Evolutionary conservation across 1,284 basidiomycete genomes (phyloP), one percentile per base, ranked within the genome.

Genomic region (Ceratobasidium sp.): DNA sequence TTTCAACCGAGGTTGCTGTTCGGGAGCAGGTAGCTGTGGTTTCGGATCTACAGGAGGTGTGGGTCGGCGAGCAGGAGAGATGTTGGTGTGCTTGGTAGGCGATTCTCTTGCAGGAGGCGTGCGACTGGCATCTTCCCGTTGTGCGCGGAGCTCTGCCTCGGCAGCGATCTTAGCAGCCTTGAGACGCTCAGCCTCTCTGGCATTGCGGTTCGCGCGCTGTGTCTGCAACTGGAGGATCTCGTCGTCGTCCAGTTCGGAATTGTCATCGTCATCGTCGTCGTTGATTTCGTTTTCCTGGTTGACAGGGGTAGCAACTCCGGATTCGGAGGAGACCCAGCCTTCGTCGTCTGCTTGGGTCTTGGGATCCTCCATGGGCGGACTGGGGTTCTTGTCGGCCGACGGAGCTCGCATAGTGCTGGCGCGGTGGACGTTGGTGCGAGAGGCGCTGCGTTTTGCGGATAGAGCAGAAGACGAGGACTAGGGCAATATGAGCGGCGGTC

Each of bases 311-410:
- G 42, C 70, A 0, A 62, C 73, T 28, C 70, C 73, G 16, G 60
- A 64, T 40, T 72, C 73, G n/a, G 71, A 72, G 28, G 73, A 74
- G 28, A 72, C 71, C 73, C 73, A 74, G 8, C 63, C 73, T 58
- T 74, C 73, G 30, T 72, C 71, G 33, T 74, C 73, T 23, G 62
- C 30, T 3, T 72, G 38, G 5, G 46, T 30, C 18, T 59, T 63
- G 51, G 63, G 21, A 18, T 49, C 25, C 44, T 63, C 38, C 48
- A 54, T 33, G 9, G 46, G 46, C 46, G 46, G 46, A 16, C n/a
- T 18, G 54, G 30, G 63, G 25, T 56, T 1, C 23, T 56, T 44
- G 33, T 54, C 51, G 38, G 33, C 21, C 44, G 60, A 62, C 1
- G 40, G 30, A 9, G 53, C 38, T 14, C 64, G 64, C n/a, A 53